Evolutionary conservation across 2,329 filamentous ascomycete genomes (phyloP).

Genomic region (Cryphonectria naterciae): DNA sequence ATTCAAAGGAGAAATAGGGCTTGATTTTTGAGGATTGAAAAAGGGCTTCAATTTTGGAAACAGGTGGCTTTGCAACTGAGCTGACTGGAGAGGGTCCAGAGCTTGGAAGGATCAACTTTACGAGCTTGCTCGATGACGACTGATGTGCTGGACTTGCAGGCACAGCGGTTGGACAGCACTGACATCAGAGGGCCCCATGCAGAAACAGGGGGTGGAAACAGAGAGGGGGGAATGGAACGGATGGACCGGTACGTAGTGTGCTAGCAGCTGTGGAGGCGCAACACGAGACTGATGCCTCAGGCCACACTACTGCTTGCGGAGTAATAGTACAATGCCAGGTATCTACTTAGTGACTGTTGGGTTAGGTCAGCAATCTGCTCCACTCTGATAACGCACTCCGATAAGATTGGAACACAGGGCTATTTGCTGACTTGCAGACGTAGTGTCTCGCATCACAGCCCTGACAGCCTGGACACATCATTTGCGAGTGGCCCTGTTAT

Average conservation of each 20-base stretch:
- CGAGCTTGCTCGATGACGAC: constrained; percentile 12
- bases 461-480: constrained; percentile 6
- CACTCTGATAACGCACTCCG: background rate
- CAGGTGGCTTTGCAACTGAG: background rate
- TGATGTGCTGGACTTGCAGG: constrained; percentile 19
- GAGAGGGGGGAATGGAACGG: background rate
- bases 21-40: background rate
- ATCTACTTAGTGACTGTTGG: background rate
- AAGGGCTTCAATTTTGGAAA: background rate
- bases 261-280: background rate
- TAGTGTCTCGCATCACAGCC: background rate
- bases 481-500: constrained; percentile 12
- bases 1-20: background rate
- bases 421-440: background rate
- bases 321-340: background rate
- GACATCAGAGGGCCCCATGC: constrained; percentile 15
- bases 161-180: constrained; percentile 8
- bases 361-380: background rate
- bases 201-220: background rate
- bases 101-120: constrained; percentile 7
- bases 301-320: background rate
- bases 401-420: background rate
- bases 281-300: background rate
- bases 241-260: background rate
- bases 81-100: constrained; percentile 1